phyloP scores from a whole-genome alignment of 2,329 filamentous ascomycete genomes.

The Hymenoscyphus repandus region DNA sequence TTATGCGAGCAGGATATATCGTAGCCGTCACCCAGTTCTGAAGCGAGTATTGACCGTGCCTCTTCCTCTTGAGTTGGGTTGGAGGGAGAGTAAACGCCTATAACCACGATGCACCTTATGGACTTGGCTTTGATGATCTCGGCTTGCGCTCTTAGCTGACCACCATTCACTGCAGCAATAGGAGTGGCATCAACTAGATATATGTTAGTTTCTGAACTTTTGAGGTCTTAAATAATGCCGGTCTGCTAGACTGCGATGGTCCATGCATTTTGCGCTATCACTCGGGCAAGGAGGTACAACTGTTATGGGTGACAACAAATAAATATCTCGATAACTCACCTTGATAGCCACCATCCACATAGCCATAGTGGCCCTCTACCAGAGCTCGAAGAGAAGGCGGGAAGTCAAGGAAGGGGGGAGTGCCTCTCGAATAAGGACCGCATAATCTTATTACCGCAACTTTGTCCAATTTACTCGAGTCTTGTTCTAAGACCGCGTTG shows the following conservation, averaged over 20 bases:
- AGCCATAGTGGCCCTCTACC: constrained; percentile 43
- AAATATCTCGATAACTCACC: constrained; percentile 10
- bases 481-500: constrained; percentile 45
- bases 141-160: constrained; percentile 28
- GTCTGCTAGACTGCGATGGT: too few relatives aligned
- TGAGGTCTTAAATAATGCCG: too few relatives aligned
- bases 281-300: neutral
- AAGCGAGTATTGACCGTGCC: constrained; percentile 40
- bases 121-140: constrained; percentile 26
- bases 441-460: constrained; percentile 49
- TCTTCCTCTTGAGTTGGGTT: constrained; percentile 49
- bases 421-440: constrained; percentile 41
- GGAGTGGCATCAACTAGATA: constrained; percentile 23
- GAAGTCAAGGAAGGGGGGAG: constrained; percentile 46
- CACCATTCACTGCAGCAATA: constrained; percentile 19
- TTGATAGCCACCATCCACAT: constrained; percentile 38
- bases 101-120: constrained; percentile 46
- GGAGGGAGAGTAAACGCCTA: constrained; percentile 53
- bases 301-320: neutral
- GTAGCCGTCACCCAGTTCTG: constrained; percentile 34
- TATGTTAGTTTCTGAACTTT: too few relatives aligned
- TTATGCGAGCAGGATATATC: constrained; percentile 47
- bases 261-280: too few relatives aligned
- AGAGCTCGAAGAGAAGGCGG: constrained; percentile 40
- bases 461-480: constrained; percentile 42